These are phyloP conservation scores for Scopulariopsis brevicaulis DNA, from an alignment of 2,329 filamentous ascomycete genomes.

Conservation along the genomic window DNA sequence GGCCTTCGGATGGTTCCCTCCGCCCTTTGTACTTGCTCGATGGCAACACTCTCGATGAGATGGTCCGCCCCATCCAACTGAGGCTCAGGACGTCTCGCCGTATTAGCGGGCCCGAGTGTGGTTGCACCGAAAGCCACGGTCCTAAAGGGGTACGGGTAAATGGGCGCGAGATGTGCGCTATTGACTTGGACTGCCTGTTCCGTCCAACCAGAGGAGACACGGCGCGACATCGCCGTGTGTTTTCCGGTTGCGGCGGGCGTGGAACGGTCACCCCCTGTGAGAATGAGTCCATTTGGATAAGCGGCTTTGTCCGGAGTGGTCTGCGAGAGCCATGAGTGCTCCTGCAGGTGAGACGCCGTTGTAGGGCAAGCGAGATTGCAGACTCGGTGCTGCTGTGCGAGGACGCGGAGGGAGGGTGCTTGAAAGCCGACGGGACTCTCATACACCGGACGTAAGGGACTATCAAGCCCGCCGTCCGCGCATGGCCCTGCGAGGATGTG, in stretches of 20 bases:
- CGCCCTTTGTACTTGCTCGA: neutral
- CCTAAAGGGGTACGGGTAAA: neutral
- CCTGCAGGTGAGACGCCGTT: neutral
- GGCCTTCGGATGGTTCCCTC: neutral
- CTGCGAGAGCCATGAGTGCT: too few species aligned
- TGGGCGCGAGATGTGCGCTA: neutral
- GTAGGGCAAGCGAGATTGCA: neutral
- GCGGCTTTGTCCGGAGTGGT: neutral
- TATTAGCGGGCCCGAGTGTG: neutral
- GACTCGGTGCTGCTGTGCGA: neutral
- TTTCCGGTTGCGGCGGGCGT: neutral
- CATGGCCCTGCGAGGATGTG: too few species aligned
- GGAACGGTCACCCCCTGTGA: neutral
- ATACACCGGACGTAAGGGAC: too few species aligned
- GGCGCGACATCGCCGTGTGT: neutral
- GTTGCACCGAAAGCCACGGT: neutral
- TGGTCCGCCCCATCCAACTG: neutral
- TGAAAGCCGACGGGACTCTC: neutral
- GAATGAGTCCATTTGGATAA: neutral
- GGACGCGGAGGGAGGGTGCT: neutral
- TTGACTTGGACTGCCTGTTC: neutral
- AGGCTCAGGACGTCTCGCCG: neutral
- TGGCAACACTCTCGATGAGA: neutral
- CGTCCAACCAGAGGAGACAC: neutral
- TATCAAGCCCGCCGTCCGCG: too few species aligned